Base-by-base conservation (phyloP, 2,329 filamentous ascomycete species). In the Aspergillus ustus region DNA sequence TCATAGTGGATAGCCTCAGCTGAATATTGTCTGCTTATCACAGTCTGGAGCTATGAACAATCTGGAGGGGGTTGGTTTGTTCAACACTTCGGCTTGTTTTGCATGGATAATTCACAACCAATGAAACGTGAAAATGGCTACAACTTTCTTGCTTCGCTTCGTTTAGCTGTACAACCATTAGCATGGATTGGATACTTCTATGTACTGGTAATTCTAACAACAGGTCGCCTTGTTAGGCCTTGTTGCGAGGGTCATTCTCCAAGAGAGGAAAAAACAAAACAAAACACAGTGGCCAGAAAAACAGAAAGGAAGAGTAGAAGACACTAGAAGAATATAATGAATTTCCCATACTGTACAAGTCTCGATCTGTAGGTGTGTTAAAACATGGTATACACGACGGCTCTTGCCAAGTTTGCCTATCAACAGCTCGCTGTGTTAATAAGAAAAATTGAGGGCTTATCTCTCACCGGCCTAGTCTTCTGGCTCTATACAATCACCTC, bases 401-500 rank as follows among this genome's bases (percentile, higher is more conserved):
- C 55, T 65, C 52, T 60, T 55, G 63, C 56, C 57, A 49, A 54
- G 40, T 56, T 19, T 61, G 49, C 48, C 29, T 48, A 34, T 60
- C 50, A 44, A 59, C 57, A 62, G 46, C 63, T 52, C 45, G 56
- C 53, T 54, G 34, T 45, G 20, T 53, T 60, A 59, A 65, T 25
- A 62, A 66, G 52, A 60, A 61, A 61, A 66, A 53, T 62, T 57
- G 58, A 57, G 61, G 25, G 59, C 60, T 60, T 55, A 58, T 66
- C 65, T 57, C 44, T 51, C 53, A 61, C 56, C 54, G 50, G 25
- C 25, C 25, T 25, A 25, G 25, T 25, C 56, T 31, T 59, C 4
- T 64, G 43, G 61, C 60, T 67, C 75, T 77, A 82, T 66, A 80
- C 78, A 76, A 91, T 82, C 67, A 92, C 83, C 80, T 92, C 89